Base-by-base conservation (phyloP, 305 asterid genomes). In the Fraxinus velutina region DNA sequence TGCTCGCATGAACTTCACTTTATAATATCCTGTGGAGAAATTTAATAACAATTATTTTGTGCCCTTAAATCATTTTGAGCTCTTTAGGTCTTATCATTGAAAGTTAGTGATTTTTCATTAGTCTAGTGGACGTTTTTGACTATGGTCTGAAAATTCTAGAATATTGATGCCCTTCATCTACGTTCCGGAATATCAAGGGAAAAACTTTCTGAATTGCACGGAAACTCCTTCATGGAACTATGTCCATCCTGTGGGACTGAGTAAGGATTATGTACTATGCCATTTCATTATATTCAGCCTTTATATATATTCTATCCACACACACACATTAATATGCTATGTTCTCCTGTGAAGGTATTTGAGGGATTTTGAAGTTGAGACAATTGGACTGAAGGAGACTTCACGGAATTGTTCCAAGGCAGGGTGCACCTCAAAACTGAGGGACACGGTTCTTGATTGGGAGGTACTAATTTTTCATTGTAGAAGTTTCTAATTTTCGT, bases 361-460 rank as follows among this genome's bases (percentile, higher is more conserved):
- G 82, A 90, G 98, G 88, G 99, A 95, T 86, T 95, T 95, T 76
- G 99, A 95, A 84, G 91, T 93, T 79, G 99, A 92, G 92, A 92
- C 98, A 39, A 93, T 95, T 76, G 99, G 99, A 33, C 77, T 93
- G 87, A 95, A 92, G 89, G 96, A 93, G 80, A 92, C 99, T 57
- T 30, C 90, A 32, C 91, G 99, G 42, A 92, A 90, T 80, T 95
- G 99, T 83, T 88, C 95, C 85, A 87, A 84, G 82, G 74, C 83
- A 78, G 85, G 87, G 50, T 95, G 99, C 86, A 89, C 91, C 72
- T 87, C 94, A 52, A 95, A 92, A 89, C 92, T 95, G 86, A 91
- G 91, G 89, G 99, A 95, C 89, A 90, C 97, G 19, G 98, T 95
- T 85, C 98, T 95, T 77, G 99, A 95, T 83, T 95, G 99, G 99